A percentile compares a stretch with the other conserved stretches of the same genome.
Evolutionary conservation across 2,329 filamentous ascomycete species (phyloP).

Genomic region (Dactylellina cionopaga): DNA sequence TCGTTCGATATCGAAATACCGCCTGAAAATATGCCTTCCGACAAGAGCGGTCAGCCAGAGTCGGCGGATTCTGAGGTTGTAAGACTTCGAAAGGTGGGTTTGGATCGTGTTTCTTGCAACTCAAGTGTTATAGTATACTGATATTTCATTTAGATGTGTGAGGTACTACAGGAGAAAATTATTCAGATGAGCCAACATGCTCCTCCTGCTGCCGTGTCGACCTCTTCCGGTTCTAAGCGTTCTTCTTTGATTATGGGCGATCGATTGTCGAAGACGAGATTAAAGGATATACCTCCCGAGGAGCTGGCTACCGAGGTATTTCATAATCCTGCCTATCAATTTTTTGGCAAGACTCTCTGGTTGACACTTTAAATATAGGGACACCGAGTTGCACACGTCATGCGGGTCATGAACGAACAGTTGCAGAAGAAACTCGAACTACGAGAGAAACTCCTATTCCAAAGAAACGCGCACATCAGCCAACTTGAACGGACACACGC

Average conservation of each 20-base stretch:
- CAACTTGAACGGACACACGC: constrained; percentile 51
- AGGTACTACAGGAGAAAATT: constrained; percentile 49
- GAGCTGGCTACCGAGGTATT: constrained; percentile 49
- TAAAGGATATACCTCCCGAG: constrained; percentile 44
- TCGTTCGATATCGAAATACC: constrained; percentile 35
- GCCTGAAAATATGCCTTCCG: constrained; percentile 32
- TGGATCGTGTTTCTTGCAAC: neutral
- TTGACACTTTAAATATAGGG: constrained; percentile 9
- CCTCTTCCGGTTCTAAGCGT: constrained; percentile 28
- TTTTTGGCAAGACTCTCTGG: too few relatives aligned
- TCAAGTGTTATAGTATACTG: neutral
- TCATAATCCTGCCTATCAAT: neutral
- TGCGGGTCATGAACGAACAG: constrained; percentile 53
- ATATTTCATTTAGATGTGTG: constrained; percentile 40
- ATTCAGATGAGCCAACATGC: constrained; percentile 51
- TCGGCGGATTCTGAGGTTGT: constrained; percentile 41
- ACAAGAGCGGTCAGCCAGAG: constrained; percentile 27
- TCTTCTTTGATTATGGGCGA: constrained; percentile 47
- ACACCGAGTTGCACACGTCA: constrained; percentile 50
- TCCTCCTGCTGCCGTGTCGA: constrained; percentile 14
- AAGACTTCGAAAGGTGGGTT: constrained; percentile 46
- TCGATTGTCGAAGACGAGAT: constrained; percentile 33
- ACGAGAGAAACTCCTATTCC: constrained; percentile 46
- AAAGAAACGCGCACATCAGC: constrained; percentile 50
- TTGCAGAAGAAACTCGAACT: constrained; percentile 52